Percentiles rank a stretch among this genome's conserved stretches.
phyloP scores from a whole-genome alignment of 345 rosid genomes.

The Arabis hirsuta region DNA sequence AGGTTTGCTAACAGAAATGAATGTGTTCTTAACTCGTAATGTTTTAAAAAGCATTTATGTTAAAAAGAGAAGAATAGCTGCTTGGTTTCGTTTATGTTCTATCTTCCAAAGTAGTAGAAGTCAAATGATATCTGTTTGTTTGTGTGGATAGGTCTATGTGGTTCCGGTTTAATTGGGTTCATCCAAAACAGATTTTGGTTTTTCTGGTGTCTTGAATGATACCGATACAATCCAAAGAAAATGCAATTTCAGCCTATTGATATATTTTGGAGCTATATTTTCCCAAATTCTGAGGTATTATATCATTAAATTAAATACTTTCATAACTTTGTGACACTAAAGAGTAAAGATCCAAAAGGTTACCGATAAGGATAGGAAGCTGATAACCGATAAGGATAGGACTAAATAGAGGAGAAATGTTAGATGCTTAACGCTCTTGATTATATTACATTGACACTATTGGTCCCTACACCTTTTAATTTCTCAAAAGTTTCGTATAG shows the following conservation, averaged over 20 bases:
- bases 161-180: neutral
- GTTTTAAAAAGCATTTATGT: neutral
- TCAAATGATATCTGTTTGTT: neutral
- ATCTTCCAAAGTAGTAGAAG: neutral
- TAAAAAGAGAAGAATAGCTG: neutral
- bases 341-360: neutral
- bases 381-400: neutral
- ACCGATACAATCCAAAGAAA: neutral
- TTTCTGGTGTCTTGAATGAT: constrained; percentile 1
- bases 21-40: neutral
- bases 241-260: neutral
- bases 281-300: neutral
- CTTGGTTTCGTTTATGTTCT: neutral
- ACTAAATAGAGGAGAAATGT: neutral
- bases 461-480: constrained; percentile 34
- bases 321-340: constrained; percentile 9
- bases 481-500: neutral
- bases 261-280: constrained; percentile 13
- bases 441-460: constrained; percentile 20
- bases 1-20: constrained; percentile 16
- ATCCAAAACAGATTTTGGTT: neutral
- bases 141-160: neutral
- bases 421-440: constrained; percentile 29
- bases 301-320: neutral
- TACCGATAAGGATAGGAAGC: constrained; percentile 8